Evolutionary conservation across 352 stramenopile genomes (phyloP).

Genomic region (Globisporangium camurandrum): DNA sequence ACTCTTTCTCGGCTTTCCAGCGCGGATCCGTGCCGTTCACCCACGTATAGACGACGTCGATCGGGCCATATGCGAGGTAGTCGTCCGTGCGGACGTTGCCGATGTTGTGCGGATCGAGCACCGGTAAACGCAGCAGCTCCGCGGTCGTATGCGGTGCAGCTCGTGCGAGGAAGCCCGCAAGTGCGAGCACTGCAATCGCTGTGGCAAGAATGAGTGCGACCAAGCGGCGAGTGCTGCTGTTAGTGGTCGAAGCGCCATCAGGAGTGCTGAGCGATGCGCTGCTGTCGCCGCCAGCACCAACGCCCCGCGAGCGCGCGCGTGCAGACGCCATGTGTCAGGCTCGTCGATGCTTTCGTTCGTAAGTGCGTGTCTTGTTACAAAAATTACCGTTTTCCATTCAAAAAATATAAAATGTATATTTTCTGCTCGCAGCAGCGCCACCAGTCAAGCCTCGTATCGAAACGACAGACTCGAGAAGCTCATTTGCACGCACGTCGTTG

Average conservation of each 20-base stretch:
- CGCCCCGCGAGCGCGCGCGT: slow-evolving; percentile 11
- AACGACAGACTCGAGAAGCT: slow-evolving; percentile 6
- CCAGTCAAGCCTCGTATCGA: slow-evolving; percentile 1
- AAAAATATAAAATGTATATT: too few species aligned
- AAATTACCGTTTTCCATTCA: too few species aligned
- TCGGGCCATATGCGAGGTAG: slow-evolving; percentile 71
- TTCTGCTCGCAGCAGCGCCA: too few species aligned
- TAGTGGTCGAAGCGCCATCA: neutral
- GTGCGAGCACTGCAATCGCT: slow-evolving; percentile 3
- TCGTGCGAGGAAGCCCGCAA: slow-evolving; percentile 7
- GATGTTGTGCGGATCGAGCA: slow-evolving; percentile 40
- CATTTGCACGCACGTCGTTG: slow-evolving; percentile 5
- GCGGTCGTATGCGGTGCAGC: slow-evolving; percentile 1
- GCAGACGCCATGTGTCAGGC: slow-evolving; percentile 11
- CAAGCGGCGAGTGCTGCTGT: neutral
- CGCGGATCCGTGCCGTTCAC: slow-evolving; percentile 92
- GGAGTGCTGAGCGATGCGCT: too few species aligned
- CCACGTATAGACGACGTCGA: slow-evolving; percentile 96
- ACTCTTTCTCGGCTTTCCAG: slow-evolving; percentile 87
- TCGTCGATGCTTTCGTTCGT: too few species aligned
- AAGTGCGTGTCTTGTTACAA: neutral
- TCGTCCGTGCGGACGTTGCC: slow-evolving; percentile 42
- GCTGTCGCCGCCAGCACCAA: neutral
- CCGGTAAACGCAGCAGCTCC: slow-evolving; percentile 5
- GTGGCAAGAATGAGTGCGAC: neutral